Base-by-base conservation (phyloP, 2,329 filamentous ascomycete species). In the Aspergillus tubingensis region DNA sequence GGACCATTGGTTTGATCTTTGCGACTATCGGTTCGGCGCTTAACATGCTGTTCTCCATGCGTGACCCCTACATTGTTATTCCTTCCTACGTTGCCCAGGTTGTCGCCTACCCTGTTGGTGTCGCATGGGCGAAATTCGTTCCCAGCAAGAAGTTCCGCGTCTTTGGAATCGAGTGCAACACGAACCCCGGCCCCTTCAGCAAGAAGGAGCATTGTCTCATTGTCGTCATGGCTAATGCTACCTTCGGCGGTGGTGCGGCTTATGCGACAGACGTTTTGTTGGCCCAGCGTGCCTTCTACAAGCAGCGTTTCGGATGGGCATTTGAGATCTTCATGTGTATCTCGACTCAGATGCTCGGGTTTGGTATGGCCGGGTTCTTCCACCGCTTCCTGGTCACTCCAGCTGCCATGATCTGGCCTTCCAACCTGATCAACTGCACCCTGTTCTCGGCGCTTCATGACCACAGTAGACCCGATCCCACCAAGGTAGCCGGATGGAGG, bases 371-470 rank as follows among this genome's bases (percentile, higher is more conserved):
- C 0, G 88, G 88, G 2, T 84, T 89, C 69, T 83, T 90, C 79
- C 81, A 86, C 59, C 84, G 83, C 63, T 89, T 88, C 67, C 72
- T 90, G 15, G 77, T 80, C 23, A 67, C 69, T 21, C 77, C 77
- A 4, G 86, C 88, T 0, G 85, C 88, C 8, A 90, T 91, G 87
- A 90, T 91, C 60, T 91, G 89, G 88, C 89, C 89, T 0, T 82
- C 80, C 2, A 89, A 86, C 53, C 79, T 92, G 23, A 87, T 89
- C 55, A 84, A 85, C 5, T 84, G 88, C 7, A 85, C 87, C 0
- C 76, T 91, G 38, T 88, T 91, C 79, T 88, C 88, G 66, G 87
- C 88, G 62, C 87, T 92, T 80, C 89, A 92, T 69, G 89, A 91
- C 65, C 83, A 84, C 65, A 79, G 79, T 11, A 72, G 77, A 25